Percentiles rank a stretch among this genome's conserved stretches.
Evolutionary conservation across 163 green algal genomes (phyloP).

Genomic region (Dunaliella salina): DNA sequence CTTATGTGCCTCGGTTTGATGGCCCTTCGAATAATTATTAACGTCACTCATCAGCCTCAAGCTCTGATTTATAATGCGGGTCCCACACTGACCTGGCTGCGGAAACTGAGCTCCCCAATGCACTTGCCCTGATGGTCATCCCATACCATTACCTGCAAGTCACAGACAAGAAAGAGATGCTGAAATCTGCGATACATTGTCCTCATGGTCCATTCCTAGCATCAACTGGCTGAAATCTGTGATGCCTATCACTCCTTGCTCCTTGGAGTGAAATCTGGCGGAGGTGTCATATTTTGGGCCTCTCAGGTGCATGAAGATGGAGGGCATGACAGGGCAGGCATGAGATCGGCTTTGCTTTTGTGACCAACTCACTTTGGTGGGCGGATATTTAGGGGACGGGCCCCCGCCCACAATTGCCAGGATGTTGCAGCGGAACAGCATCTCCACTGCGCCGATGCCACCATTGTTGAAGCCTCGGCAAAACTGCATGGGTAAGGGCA

Average conservation of each 20-base stretch:
- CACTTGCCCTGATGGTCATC: constrained; percentile 89
- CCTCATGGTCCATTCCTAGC: too few relatives aligned
- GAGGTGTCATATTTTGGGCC: too few relatives aligned
- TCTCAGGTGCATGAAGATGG: neutral
- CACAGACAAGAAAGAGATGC: neutral
- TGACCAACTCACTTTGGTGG: constrained; percentile 75
- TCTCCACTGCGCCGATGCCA: constrained; percentile 86
- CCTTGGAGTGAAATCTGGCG: too few relatives aligned
- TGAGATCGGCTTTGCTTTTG: neutral
- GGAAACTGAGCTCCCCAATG: constrained; percentile 92
- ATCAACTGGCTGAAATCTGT: constrained; percentile 5
- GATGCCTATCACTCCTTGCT: too few relatives aligned
- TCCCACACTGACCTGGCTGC: constrained; percentile 63
- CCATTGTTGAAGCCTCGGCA: constrained; percentile 79
- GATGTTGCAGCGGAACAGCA: constrained; percentile 97
- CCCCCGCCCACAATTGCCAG: constrained; percentile 90
- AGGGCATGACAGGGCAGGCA: neutral
- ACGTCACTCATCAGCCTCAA: too few relatives aligned
- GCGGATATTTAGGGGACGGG: constrained; percentile 69
- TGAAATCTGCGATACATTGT: neutral
- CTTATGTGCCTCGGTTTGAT: too few relatives aligned
- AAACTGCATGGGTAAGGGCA: constrained; percentile 59
- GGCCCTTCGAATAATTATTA: too few relatives aligned
- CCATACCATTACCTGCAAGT: constrained; percentile 94
- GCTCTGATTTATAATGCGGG: too few relatives aligned